phyloP scores from a whole-genome alignment of 1,284 basidiomycete genomes.

The Coniferiporia weirii region DNA sequence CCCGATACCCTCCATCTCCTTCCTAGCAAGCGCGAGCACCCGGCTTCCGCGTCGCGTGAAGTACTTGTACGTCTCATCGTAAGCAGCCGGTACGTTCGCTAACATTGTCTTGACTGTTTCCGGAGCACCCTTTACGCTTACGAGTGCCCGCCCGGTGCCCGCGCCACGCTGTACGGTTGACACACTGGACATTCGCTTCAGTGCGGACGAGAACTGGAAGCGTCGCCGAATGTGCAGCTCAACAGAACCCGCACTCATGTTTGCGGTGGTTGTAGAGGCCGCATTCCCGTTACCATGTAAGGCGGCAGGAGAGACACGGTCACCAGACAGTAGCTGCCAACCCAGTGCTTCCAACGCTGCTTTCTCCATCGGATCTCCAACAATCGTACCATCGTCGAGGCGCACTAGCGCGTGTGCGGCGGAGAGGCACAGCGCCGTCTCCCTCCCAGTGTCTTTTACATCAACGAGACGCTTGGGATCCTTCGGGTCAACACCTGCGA shows the following conservation, averaged over 20 bases:
- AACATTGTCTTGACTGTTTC: constrained; percentile 92
- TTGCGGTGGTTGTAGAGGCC: background rate
- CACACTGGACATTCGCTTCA: constrained; percentile 94
- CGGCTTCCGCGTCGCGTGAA: constrained; percentile 88
- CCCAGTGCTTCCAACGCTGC: constrained; percentile 89
- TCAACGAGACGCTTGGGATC: constrained; percentile 69
- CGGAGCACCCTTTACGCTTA: constrained; percentile 89
- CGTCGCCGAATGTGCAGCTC: constrained; percentile 69
- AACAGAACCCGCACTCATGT: constrained; percentile 43
- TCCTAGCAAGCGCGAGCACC: constrained; percentile 84
- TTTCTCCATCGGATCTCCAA: constrained; percentile 99
- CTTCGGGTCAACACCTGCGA: constrained; percentile 69
- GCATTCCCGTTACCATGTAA: constrained; percentile 20
- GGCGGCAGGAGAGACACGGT: constrained; percentile 22
- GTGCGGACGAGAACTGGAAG: constrained; percentile 93
- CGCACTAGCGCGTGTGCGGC: constrained; percentile 94
- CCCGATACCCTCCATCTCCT: constrained; percentile 68
- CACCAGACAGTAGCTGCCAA: constrained; percentile 81
- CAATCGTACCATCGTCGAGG: constrained; percentile 87
- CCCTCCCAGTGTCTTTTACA: constrained; percentile 69
- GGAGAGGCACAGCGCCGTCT: constrained; percentile 87
- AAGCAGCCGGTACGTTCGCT: constrained; percentile 61
- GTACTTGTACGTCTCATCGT: constrained; percentile 91
- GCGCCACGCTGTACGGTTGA: constrained; percentile 52
- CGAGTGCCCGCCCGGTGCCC: constrained; percentile 48